These are phyloP conservation scores for Xylaria sp. DNA, from an alignment of 2,329 filamentous ascomycete species.

Conservation along the genomic window DNA sequence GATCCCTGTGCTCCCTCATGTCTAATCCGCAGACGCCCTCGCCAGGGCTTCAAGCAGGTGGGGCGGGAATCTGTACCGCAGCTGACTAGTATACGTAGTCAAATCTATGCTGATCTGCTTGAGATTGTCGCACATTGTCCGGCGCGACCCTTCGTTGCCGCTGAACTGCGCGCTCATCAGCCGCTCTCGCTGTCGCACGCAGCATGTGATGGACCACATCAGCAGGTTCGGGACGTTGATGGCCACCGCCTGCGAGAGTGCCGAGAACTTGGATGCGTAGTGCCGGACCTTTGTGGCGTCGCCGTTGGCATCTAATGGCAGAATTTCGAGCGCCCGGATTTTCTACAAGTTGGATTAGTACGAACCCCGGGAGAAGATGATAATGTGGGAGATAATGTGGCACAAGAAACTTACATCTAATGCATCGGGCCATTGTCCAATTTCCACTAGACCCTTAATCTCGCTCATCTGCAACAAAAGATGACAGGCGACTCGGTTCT, in stretches of 20 bases:
- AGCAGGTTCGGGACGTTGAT: slow-evolving; percentile 90
- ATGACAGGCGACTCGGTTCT: slow-evolving; percentile 62
- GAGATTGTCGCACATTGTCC: slow-evolving; percentile 70
- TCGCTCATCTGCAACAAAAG: slow-evolving; percentile 65
- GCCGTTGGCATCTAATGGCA: slow-evolving; percentile 77
- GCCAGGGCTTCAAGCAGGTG: slow-evolving; percentile 88
- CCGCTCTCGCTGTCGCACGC: slow-evolving; percentile 76
- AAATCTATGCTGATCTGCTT: slow-evolving; percentile 85
- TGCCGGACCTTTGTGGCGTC: slow-evolving; percentile 80
- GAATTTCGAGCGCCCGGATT: slow-evolving; percentile 76
- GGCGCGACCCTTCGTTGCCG: slow-evolving; percentile 69
- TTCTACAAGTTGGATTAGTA: slow-evolving; percentile 54
- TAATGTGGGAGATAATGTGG: too few species aligned
- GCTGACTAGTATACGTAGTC: slow-evolving; percentile 91
- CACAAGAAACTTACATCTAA: slow-evolving; percentile 59
- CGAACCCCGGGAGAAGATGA: not conserved
- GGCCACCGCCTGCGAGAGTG: slow-evolving; percentile 78
- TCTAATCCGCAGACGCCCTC: slow-evolving; percentile 71
- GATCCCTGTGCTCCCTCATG: not conserved
- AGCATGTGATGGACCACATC: slow-evolving; percentile 91
- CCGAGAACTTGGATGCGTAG: slow-evolving; percentile 80
- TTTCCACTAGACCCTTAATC: slow-evolving; percentile 63
- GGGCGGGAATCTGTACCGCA: slow-evolving; percentile 87
- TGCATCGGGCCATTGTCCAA: slow-evolving; percentile 60
- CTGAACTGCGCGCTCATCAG: slow-evolving; percentile 75